These are phyloP conservation scores for Chlorella sp. DNA, from an alignment of 139 green algal species.

Conservation along the genomic window DNA sequence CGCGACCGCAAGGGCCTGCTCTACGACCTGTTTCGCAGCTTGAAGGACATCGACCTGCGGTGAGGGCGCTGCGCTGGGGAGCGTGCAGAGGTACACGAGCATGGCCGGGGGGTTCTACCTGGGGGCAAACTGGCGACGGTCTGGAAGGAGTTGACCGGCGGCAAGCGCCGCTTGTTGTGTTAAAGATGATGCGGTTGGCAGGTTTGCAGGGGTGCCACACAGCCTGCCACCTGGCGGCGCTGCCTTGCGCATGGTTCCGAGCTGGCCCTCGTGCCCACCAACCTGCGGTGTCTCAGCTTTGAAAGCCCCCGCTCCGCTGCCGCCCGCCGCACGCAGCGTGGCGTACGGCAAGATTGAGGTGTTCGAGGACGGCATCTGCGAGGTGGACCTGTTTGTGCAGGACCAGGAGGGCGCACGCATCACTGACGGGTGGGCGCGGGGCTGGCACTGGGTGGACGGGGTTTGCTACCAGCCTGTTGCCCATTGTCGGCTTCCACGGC, in stretches of 20 bases:
- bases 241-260: too few species aligned
- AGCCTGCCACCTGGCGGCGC: too few species aligned
- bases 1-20: slow-evolving; percentile 83
- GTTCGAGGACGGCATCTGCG: slow-evolving; percentile 1
- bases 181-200: too few species aligned
- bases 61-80: not conserved
- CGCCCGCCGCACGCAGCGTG: slow-evolving; percentile 33
- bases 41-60: slow-evolving; percentile 77
- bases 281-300: not conserved
- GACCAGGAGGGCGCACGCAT: slow-evolving; percentile 45
- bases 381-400: slow-evolving; percentile 71
- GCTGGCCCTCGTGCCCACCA: not conserved
- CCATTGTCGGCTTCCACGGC: too few species aligned
- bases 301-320: not conserved
- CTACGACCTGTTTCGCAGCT: slow-evolving; percentile 75
- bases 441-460: not conserved
- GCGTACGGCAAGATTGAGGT: slow-evolving; percentile 66
- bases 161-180: too few species aligned
- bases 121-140: too few species aligned
- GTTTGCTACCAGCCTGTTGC: not conserved
- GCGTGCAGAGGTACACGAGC: too few species aligned
- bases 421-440: slow-evolving; percentile 26
- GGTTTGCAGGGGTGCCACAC: too few species aligned
- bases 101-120: too few species aligned
- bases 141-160: too few species aligned